Evolutionary conservation across 148 eudicot genomes (phyloP).

Genomic region (Chenopodium suecicum): DNA sequence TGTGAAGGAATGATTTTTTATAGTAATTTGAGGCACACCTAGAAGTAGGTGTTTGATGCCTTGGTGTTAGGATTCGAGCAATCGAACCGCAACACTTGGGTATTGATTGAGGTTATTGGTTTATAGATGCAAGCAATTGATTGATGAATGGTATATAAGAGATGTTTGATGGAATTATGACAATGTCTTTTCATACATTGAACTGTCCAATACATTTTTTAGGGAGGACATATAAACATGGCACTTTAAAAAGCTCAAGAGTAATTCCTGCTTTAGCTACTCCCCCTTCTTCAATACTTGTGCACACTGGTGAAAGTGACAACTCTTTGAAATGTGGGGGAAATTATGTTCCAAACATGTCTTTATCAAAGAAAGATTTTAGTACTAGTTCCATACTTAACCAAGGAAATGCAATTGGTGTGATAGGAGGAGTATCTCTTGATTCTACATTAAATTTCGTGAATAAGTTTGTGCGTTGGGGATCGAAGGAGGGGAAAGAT

Average conservation of each 20-base stretch:
- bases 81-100: neutral
- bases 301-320: slow-evolving; percentile 33
- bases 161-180: slow-evolving; percentile 31
- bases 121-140: slow-evolving; percentile 15
- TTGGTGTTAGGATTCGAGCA: neutral
- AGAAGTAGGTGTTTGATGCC: neutral
- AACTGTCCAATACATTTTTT: slow-evolving; percentile 15
- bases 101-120: slow-evolving; percentile 3
- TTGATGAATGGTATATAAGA: slow-evolving; percentile 18
- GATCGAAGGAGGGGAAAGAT: slow-evolving; percentile 39
- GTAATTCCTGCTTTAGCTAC: slow-evolving; percentile 21
- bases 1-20: neutral
- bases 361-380: slow-evolving; percentile 22
- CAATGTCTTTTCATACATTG: slow-evolving; percentile 26
- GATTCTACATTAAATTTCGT: slow-evolving; percentile 50
- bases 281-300: slow-evolving; percentile 27
- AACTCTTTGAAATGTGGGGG: slow-evolving; percentile 29
- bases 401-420: slow-evolving; percentile 54
- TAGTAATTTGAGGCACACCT: neutral
- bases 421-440: slow-evolving; percentile 59
- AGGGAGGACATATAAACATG: slow-evolving; percentile 22
- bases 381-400: slow-evolving; percentile 30
- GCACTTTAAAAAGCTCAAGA: slow-evolving; percentile 13
- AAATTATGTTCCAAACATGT: slow-evolving; percentile 25
- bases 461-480: slow-evolving; percentile 45